Conservation (phyloP, 108 stramenopile genomes). For the Cyclotella atomus region DNA sequence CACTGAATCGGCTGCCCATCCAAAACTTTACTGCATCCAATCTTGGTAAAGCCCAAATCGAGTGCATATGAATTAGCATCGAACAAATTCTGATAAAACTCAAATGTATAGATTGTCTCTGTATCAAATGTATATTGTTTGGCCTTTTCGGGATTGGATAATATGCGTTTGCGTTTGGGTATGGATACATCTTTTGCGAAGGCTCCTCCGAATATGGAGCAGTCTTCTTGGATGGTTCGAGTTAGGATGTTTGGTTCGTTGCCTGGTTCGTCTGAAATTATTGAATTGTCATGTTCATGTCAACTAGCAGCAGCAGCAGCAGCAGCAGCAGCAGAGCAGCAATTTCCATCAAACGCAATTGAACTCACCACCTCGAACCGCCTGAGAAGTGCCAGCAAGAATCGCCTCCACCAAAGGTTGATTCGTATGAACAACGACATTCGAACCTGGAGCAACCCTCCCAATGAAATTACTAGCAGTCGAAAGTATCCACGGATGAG, state of each 20-base stretch:
- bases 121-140: conserved; percentile 46
- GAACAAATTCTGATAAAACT: conserved; percentile 60
- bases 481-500: conserved; percentile 48
- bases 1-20: conserved; percentile 61
- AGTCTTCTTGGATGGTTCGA: conserved; percentile 44
- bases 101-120: conserved; percentile 59
- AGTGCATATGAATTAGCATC: conserved; percentile 42
- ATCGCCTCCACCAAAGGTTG: conserved; percentile 39
- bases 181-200: conserved; percentile 37
- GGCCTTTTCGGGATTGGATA: conserved; percentile 34
- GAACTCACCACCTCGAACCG: conserved; percentile 36
- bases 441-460: conserved; percentile 39
- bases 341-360: too few species aligned
- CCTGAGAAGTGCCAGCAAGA: conserved; percentile 41
- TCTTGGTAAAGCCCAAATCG: conserved; percentile 50
- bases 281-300: neutral
- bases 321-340: too few species aligned
- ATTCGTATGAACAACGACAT: conserved; percentile 35
- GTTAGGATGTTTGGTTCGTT: conserved; percentile 50
- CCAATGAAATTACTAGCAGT: conserved; percentile 48
- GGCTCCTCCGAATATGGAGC: conserved; percentile 45
- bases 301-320: too few species aligned
- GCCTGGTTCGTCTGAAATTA: conserved; percentile 38
- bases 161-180: conserved; percentile 37
- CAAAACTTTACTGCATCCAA: conserved; percentile 37